Base-by-base conservation (phyloP, 2,329 filamentous ascomycete species). In the Stylonectria norvegica region DNA sequence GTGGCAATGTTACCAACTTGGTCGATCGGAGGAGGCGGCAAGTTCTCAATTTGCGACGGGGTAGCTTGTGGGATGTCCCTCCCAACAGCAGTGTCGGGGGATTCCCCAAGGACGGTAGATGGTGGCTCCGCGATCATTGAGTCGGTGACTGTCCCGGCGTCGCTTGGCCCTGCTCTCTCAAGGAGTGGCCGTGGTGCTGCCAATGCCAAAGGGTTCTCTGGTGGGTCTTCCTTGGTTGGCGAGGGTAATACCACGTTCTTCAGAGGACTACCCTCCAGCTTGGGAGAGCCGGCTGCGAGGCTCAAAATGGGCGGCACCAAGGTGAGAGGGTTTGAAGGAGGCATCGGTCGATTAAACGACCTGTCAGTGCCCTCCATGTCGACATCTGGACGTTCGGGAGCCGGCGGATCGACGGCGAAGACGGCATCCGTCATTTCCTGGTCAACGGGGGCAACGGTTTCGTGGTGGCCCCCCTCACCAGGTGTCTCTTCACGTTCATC, bases 231-330 rank as follows among this genome's bases (percentile, higher is more conserved):
- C 15, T 70, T 66, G 1, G 66, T 68, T 1, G 73, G 71, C 8
- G 73, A 75, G 8, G 63, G 66, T 12, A 73, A 43, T 19, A 72
- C 60, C 23, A 76, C 71, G 34, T 76, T 73, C 59, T 76, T 76
- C 15, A 78, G 57, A 1, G 74, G 74, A 37, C 74, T 78, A 3
- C 73, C 74, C 47, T 75, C 73, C 3, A 66, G 50, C 45, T 54
- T 65, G 1, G 65, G 62, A 3, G 65, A 60, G 23, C 51, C 46
- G 33, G 53, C 45, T 3, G 56, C 48, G 18, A 60, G 48, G 14
- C 53, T 48, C 23, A 66, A 58, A 25, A 33, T 7, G 8, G 30
- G 49, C 5, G 49, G 50, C 3, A 60, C 54, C 20, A 65, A 52
- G n/a, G 43, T 57, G 39, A 60, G 43, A 5, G 63, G 57, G 44